These are phyloP conservation scores for Zoysia matrella DNA, from an alignment of 202 grass and related monocot species.

Conservation along the genomic window DNA sequence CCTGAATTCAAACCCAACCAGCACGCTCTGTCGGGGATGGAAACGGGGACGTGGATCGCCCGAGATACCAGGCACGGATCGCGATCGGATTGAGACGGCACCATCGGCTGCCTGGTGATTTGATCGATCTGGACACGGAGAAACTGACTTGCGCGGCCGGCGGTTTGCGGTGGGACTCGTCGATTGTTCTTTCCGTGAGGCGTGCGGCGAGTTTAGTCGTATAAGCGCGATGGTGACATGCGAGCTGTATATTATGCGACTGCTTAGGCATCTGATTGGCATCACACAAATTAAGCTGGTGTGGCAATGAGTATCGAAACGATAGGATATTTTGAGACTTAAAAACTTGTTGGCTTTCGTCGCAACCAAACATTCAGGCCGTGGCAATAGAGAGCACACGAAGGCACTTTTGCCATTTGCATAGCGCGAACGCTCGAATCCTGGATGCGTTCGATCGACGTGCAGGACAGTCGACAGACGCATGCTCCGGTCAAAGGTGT, in stretches of 20 bases:
- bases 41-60: not conserved
- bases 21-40: conserved; percentile 49
- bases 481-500: conserved; percentile 33
- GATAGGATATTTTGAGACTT: not conserved
- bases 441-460: not conserved
- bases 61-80: conserved; percentile 26
- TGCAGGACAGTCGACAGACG: conserved; percentile 32
- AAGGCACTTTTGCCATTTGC: too few species aligned
- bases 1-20: conserved; percentile 33
- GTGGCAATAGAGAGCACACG: not conserved
- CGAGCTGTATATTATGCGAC: not conserved
- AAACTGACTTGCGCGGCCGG: not conserved
- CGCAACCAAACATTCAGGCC: not conserved
- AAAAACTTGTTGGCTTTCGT: not conserved
- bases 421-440: not conserved
- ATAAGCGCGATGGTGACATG: too few species aligned
- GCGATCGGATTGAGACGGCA: conserved; percentile 28
- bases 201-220: not conserved
- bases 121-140: not conserved
- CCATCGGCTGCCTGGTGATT: not conserved
- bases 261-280: not conserved
- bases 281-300: not conserved
- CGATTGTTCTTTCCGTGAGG: not conserved
- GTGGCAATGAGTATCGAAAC: not conserved
- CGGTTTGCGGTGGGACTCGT: not conserved